Percentiles rank a stretch among this genome's conserved stretches.
Evolutionary conservation across 2,329 filamentous ascomycete species (phyloP).

Genomic region (Sphaerulina populicola): DNA sequence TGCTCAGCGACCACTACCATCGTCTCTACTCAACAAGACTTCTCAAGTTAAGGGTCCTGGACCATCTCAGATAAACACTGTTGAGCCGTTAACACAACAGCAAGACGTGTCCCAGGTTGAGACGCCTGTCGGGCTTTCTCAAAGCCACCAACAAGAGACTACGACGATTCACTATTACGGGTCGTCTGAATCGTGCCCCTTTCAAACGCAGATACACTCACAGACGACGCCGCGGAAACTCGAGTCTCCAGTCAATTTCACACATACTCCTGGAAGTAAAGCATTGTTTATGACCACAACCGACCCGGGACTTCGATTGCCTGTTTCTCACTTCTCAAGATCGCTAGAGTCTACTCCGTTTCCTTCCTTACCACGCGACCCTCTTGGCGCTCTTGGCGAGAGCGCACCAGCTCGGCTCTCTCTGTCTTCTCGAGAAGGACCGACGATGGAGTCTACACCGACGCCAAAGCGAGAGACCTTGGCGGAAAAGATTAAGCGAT

Average conservation of each 20-base stretch:
- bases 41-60: neutral
- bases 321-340: conserved; percentile 3
- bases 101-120: neutral
- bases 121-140: neutral
- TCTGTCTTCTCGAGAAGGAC: neutral
- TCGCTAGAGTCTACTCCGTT: conserved; percentile 19
- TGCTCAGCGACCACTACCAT: conserved; percentile 12
- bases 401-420: conserved; percentile 20
- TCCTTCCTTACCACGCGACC: conserved; percentile 20
- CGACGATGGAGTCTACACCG: conserved; percentile 16
- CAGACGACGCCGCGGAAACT: neutral
- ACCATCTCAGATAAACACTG: neutral
- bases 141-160: neutral
- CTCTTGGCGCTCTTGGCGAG: conserved; percentile 21
- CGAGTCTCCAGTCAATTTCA: neutral
- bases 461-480: conserved; percentile 10
- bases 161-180: conserved; percentile 1
- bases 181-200: conserved; percentile 13
- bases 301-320: neutral
- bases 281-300: neutral
- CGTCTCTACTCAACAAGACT: neutral
- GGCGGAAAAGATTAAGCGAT: conserved; percentile 15
- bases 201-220: conserved; percentile 21
- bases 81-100: neutral
- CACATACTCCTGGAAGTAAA: neutral